Evolutionary conservation across 176 grass and related monocot genomes (phyloP), one percentile per base, ranked within the genome.

Genomic region (Lolium multiflorum): DNA sequence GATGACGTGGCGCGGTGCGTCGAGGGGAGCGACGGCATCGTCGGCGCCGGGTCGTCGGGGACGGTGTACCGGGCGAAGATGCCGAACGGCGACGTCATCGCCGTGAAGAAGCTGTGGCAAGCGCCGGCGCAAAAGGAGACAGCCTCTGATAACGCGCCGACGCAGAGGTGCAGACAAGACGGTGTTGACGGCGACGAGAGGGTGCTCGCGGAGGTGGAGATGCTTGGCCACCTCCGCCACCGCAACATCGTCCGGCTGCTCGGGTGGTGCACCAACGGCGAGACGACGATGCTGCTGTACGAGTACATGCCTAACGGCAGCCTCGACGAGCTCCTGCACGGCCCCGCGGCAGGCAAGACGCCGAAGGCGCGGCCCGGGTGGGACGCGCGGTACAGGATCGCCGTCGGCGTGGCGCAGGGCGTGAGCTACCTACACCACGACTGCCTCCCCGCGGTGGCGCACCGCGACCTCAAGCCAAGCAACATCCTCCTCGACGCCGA

Each of bases 241-340:
- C 90, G 97, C 43, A 99, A 96, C 92, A 94, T 99, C 74, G 97
- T 99, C 17, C 85, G 97, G 50, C 89, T 99, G 5, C 87, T 99
- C 0, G 97, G 97, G 13, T 85, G 77, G 90, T 99, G 94, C 90
- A 92, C 78, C 1, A 87, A 94, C 66, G 85, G 90, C 62, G 92
- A 98, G 68, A 48, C 97, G 2, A 92, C 87, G 37, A 76, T 98
- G 82, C 85, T 98, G 16, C 87, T 98, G 1, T 98, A 98, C 79
- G 97, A 98, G 84, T 98, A 94, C 90, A 96, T 98, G 94, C 97
- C 97, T 2, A 98, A 96, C 58, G 97, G 97, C 52, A 98, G 94
- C 87, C 91, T 98, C 18, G 92, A 98, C 20, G 94, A 96, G 61
- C 90, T 96, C 56, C 88, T 94, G 3, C 82, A 91, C 74, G 88